Evolutionary conservation across 2,329 filamentous ascomycete species (phyloP), one percentile per base, ranked within the genome.

Genomic region (Diaporthe sp.): DNA sequence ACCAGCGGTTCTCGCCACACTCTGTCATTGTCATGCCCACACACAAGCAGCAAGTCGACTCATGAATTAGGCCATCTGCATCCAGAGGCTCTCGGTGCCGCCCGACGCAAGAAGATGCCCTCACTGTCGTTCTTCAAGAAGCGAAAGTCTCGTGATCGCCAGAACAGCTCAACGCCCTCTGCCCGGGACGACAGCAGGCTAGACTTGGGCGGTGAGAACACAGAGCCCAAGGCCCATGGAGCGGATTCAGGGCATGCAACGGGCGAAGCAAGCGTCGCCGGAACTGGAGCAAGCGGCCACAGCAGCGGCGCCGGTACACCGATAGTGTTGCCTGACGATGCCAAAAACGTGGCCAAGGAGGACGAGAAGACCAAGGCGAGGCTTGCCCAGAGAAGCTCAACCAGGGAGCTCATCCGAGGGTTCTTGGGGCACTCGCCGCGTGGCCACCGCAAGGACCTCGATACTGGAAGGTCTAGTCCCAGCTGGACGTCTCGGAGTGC

Each of bases 81-180:
- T 9, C 32, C 27, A 35, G 32, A 53, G 47, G 17, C 63, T 53
- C n/a, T 27, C 63, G 47, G 63, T 53, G 47, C 63, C 47, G 63
- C 47, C 63, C 47, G 63, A 37, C 44, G 32, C 22, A 27, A 39
- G 63, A 53, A 71, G 47, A 71, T 71, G 70, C 70, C 70, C 25
- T 71, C 70, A 13, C 22, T 71, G 10, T 55, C 70, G 5, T 71
- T 71, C 27, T 44, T 71, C 56, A 71, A 63, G 32, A 71, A 44
- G 56, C 58, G 56, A 42, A 50, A 71, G 37, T 25, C 56, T 42
- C 70, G 70, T 53, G 70, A 71, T 42, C 50, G 32, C 56, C 42
- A 42, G 50, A 63, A 56, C 35, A 55, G 35, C 44, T 35, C 70
- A 47, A 63, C 27, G 22, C 12, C 30, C 12, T 44, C 70, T 37